These are phyloP conservation scores for Pythium phragmitis DNA, from an alignment of 352 stramenopile species.

Conservation along the genomic window DNA sequence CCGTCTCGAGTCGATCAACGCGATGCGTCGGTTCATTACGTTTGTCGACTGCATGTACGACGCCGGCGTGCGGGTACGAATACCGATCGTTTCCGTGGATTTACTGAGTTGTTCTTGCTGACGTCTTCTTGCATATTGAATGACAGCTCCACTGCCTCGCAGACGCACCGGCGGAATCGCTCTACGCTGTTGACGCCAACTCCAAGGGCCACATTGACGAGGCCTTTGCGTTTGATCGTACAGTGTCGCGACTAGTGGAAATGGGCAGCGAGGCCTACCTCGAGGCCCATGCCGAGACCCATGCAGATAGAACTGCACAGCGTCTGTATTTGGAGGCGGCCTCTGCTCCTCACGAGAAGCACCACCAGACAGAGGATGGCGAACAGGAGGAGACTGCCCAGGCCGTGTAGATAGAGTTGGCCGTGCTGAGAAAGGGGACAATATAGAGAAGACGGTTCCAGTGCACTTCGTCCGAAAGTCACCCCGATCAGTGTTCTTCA, in stretches of 20 bases:
- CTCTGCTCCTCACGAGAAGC: conserved; percentile 6
- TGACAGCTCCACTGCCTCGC: conserved; percentile 75
- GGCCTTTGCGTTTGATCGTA: conserved; percentile 83
- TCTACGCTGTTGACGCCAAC: conserved; percentile 60
- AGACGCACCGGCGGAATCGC: conserved; percentile 46
- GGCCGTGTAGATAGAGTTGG: conserved; percentile 1
- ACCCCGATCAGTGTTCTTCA: too few relatives aligned
- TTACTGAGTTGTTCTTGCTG: background rate
- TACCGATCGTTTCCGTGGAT: background rate
- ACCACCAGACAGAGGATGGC: conserved; percentile 14
- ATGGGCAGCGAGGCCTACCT: conserved; percentile 80
- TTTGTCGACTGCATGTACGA: conserved; percentile 99
- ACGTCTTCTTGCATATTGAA: background rate
- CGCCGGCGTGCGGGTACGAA: conserved; percentile 62
- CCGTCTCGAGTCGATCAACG: conserved; percentile 88
- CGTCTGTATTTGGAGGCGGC: conserved; percentile 36
- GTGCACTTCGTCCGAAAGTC: background rate
- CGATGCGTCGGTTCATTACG: conserved; percentile 96
- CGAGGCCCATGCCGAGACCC: conserved; percentile 44
- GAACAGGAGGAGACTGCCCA: conserved; percentile 9
- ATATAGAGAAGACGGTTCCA: conserved; percentile 5
- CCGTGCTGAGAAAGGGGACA: background rate
- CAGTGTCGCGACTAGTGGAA: conserved; percentile 86
- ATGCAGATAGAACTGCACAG: conserved; percentile 2
- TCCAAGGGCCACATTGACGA: conserved; percentile 76